Evolutionary conservation across 1,284 basidiomycete species (phyloP).

Genomic region (Ustilago curta): DNA sequence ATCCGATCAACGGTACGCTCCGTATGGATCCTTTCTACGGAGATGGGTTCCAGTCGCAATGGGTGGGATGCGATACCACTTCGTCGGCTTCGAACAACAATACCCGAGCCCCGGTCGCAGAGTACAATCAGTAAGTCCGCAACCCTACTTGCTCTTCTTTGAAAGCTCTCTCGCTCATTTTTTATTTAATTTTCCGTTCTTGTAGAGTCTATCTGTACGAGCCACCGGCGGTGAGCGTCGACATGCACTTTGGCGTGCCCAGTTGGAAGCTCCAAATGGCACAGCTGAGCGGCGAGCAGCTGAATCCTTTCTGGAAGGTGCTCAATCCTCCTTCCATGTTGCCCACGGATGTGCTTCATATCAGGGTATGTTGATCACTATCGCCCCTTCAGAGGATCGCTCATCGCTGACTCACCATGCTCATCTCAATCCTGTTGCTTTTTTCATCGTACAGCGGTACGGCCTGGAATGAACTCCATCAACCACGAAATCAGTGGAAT

Average conservation of each 20-base stretch:
- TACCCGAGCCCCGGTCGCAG: too few species aligned
- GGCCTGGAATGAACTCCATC: constrained; percentile 16
- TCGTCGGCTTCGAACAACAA: too few species aligned
- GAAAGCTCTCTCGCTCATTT: too few species aligned
- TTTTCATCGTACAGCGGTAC: constrained; percentile 19
- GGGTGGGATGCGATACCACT: too few species aligned
- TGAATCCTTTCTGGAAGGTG: constrained; percentile 47
- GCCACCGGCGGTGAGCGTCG: background rate
- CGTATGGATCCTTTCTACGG: too few species aligned
- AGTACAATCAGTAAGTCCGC: too few species aligned
- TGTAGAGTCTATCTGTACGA: too few species aligned
- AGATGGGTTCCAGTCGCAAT: too few species aligned
- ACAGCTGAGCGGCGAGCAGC: constrained; percentile 27
- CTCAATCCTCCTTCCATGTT: constrained; percentile 59
- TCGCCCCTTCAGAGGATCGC: too few species aligned
- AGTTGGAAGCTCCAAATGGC: constrained; percentile 30
- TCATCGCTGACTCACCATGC: background rate
- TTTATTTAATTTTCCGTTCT: too few species aligned
- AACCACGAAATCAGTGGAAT: background rate
- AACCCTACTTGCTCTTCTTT: too few species aligned
- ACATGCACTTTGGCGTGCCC: constrained; percentile 22
- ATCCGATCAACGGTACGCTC: too few species aligned
- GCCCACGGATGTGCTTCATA: constrained; percentile 53
- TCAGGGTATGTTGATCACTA: constrained; percentile 22
- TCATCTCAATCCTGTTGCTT: background rate